Percentiles rank a stretch among this genome's conserved stretches.
These are phyloP conservation scores for Glaciozyma martinii DNA, from an alignment of 768 basidiomycete species.

Conservation along the genomic window DNA sequence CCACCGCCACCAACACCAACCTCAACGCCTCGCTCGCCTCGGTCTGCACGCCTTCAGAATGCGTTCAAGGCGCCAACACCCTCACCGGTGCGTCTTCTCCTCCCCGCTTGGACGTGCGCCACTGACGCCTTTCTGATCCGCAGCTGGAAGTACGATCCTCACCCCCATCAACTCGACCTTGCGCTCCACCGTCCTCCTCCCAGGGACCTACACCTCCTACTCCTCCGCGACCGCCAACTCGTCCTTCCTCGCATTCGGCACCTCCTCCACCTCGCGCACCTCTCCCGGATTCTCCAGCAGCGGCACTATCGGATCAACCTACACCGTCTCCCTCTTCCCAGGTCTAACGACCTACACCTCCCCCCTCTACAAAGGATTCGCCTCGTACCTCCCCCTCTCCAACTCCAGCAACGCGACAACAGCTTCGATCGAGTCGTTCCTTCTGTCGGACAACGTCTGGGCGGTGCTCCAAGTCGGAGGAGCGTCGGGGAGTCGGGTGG, in stretches of 20 bases:
- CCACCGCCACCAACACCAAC: not conserved
- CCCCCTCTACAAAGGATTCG: conserved; percentile 57
- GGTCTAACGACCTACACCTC: conserved; percentile 60
- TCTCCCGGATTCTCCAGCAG: conserved; percentile 49
- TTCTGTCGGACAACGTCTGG: conserved; percentile 11
- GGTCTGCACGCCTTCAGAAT: conserved; percentile 25
- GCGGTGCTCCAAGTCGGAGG: conserved; percentile 19
- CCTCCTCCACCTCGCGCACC: not conserved
- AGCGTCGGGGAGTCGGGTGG: conserved; percentile 47
- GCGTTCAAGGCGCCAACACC: conserved; percentile 19
- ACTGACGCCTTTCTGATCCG: not conserved
- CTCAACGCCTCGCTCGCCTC: conserved; percentile 6
- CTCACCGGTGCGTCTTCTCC: conserved; percentile 11
- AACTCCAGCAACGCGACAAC: conserved; percentile 31
- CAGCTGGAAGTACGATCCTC: conserved; percentile 15
- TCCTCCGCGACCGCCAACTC: conserved; percentile 14
- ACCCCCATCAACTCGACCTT: conserved; percentile 8
- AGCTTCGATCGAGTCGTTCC: not conserved
- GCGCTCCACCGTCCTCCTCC: conserved; percentile 19
- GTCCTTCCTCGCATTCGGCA: conserved; percentile 3
- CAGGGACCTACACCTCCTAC: conserved; percentile 24
- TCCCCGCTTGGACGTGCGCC: no score
- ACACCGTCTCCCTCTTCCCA: conserved; percentile 50
- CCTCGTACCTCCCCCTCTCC: conserved; percentile 54
- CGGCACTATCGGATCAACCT: conserved; percentile 43